Base-by-base conservation (phyloP, 768 basidiomycete species). In the Pulveroboletus ravenelii region DNA sequence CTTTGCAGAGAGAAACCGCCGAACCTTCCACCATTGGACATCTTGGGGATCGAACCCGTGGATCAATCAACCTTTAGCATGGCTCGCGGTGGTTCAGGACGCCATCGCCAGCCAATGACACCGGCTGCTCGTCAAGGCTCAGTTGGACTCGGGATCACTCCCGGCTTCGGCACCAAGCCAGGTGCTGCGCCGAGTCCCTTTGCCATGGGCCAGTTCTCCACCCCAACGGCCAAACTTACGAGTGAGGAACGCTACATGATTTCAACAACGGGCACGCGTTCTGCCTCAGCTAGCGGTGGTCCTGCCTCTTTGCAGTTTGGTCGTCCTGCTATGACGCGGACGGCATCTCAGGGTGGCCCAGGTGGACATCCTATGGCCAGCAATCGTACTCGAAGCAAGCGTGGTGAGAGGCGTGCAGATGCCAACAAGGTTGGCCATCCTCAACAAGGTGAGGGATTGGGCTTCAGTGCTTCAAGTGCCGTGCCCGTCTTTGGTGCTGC, bases 1-100 rank as follows among this genome's bases (percentile, higher is more conserved):
- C 72, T 95, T 53, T 99, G 96, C 78, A 89, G 84, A 68, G 95
- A 97, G 73, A 94, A 93, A 70, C 95, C 96, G 3, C 92, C 90
- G 47, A 77, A 80, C 48, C 84, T 97, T 25, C 92, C 93, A 36
- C 82, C 91, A 53, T 79, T 97, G 48, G 92, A 93, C 57, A 85
- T 87, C 10, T 86, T 98, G 60, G 95, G 95, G 48, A 81, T 97
- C 46, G 92, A 93, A 62, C 87, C 89, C 10, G 75, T 78, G 25
- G 80, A 85, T 60, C 77, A 83, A 61, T 54, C 72, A 42, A 52
- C 73, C 43, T 73, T 76, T 62, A 55, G 62, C 5, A 78, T 85
- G 68, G 68, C 70, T 44, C 84, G 88, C 48, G 78, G 81, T 47
- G 78, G 83, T 30, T 87, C 86, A 27, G 82, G 83, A 32, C 79